Percentiles rank a stretch among this genome's conserved stretches.
Evolutionary conservation across 2,329 filamentous ascomycete species (phyloP).

Genomic region (Botryotinia convoluta): DNA sequence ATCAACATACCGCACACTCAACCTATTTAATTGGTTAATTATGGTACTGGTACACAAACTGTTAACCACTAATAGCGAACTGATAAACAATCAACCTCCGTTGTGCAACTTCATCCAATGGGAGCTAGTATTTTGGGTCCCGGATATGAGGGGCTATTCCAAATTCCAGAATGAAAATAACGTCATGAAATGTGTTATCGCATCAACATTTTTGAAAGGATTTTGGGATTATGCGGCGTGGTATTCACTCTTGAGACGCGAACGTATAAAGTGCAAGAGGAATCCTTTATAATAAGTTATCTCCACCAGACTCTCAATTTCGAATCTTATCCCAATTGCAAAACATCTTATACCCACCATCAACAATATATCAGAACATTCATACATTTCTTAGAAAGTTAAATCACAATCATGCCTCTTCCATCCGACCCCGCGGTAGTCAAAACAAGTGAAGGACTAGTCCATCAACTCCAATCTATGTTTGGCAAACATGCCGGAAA

Average conservation of each 20-base stretch:
- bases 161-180: not conserved
- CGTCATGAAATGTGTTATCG: not conserved
- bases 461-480: slow-evolving; percentile 5
- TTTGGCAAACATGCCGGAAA: slow-evolving; percentile 18
- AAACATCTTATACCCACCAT: not conserved
- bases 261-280: not conserved
- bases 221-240: not conserved
- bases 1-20: not conserved
- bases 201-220: not conserved
- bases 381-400: not conserved
- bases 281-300: too few relatives aligned
- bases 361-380: too few relatives aligned
- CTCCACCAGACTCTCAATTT: not conserved
- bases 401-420: slow-evolving; percentile 11
- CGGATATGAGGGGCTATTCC: not conserved
- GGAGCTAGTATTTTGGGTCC: not conserved
- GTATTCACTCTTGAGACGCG: not conserved
- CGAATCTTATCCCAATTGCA: not conserved
- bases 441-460: slow-evolving; percentile 14
- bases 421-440: slow-evolving; percentile 16
- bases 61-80: not conserved
- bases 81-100: not conserved
- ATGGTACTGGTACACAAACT: not conserved
- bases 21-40: not conserved
- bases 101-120: not conserved